Conservation (phyloP, 345 rosid genomes). For the Tarenaya hassleriana region DNA sequence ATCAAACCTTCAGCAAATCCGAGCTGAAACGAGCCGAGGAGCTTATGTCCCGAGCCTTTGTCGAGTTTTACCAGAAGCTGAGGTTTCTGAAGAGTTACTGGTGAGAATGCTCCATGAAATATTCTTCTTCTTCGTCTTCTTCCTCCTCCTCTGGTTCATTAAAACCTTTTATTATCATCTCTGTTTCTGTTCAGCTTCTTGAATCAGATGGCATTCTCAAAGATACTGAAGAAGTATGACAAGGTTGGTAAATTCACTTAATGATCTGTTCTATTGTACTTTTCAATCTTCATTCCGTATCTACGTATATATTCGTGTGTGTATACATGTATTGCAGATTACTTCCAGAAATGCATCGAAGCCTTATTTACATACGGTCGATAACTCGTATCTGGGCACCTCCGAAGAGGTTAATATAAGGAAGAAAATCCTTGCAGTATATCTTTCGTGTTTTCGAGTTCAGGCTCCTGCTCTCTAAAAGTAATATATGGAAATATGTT, state of each 20-base stretch:
- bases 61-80: constrained; percentile 67
- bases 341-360: constrained; percentile 52
- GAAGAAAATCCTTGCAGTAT: too few relatives aligned
- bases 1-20: constrained; percentile 39
- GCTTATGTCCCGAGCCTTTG: constrained; percentile 39
- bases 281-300: background rate
- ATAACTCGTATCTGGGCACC: constrained; percentile 57
- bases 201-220: constrained; percentile 68
- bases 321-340: constrained; percentile 29
- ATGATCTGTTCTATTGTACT: background rate
- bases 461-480: too few relatives aligned
- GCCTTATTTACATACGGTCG: constrained; percentile 52
- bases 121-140: background rate
- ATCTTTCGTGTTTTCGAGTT: too few relatives aligned
- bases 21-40: constrained; percentile 57
- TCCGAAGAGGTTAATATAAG: constrained; percentile 58
- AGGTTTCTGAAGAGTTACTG: constrained; percentile 49
- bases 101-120: constrained; percentile 25
- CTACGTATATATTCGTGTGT: constrained; percentile 1
- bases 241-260: constrained; percentile 37
- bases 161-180: constrained; percentile 8
- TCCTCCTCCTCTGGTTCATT: background rate
- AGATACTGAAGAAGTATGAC: constrained; percentile 66
- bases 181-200: constrained; percentile 44
- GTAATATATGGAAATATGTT: constrained; percentile 25